Conservation (phyloP, 2,329 filamentous ascomycete genomes). For the Bipolaris sorokiniana region DNA sequence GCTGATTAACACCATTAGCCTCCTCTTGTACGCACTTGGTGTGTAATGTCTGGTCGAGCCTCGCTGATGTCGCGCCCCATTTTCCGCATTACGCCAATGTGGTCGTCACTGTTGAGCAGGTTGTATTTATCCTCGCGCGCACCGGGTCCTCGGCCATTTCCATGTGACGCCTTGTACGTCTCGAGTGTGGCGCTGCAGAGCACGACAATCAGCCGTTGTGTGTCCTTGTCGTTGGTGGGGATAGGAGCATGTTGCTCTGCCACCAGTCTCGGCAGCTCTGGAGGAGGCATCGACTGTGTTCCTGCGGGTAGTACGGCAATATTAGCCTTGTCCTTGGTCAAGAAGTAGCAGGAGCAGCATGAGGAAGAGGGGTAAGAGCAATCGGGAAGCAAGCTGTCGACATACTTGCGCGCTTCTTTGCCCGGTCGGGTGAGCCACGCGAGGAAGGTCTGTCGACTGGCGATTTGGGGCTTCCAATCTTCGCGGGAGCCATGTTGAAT, state of each 20-base stretch:
- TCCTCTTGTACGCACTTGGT: conserved; percentile 73
- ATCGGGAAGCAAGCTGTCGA: conserved; percentile 19
- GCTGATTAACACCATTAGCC: conserved; percentile 14
- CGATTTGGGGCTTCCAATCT: conserved; percentile 24
- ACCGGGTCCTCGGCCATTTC: conserved; percentile 65
- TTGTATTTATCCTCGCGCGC: conserved; percentile 94
- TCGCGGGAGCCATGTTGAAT: conserved; percentile 30
- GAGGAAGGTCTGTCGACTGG: conserved; percentile 28
- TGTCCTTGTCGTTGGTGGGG: conserved; percentile 83
- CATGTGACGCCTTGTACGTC: conserved; percentile 90
- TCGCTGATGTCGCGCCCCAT: conserved; percentile 99
- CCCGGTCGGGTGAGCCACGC: conserved; percentile 45
- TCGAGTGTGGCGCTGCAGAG: conserved; percentile 96
- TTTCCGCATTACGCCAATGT: conserved; percentile 98
- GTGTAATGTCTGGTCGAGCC: conserved; percentile 95
- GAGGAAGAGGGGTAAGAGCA: background rate
- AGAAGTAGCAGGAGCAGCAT: background rate
- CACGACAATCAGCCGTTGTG: conserved; percentile 90
- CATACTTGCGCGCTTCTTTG: conserved; percentile 48
- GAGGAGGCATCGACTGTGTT: conserved; percentile 93
- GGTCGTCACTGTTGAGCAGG: conserved; percentile 96
- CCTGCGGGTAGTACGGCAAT: conserved; percentile 30
- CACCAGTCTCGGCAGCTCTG: conserved; percentile 86
- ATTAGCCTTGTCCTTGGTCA: conserved; percentile 33
- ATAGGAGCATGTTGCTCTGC: conserved; percentile 92